Percentiles rank a stretch among this genome's conserved stretches.
phyloP scores from a whole-genome alignment of 2,329 filamentous ascomycete species.

The Penicillium griseofulvum region DNA sequence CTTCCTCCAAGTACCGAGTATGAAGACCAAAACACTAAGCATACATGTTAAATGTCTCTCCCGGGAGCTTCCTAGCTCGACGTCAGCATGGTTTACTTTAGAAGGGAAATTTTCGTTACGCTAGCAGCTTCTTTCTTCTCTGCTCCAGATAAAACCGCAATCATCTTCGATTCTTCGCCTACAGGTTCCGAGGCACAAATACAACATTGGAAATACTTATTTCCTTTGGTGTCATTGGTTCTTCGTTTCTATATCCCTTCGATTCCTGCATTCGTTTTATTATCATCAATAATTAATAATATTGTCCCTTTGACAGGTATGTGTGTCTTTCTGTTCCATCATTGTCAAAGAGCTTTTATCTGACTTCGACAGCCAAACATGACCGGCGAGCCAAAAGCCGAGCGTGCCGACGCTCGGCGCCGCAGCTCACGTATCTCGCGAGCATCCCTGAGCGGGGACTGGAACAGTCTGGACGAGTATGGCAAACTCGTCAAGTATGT shows the following conservation, averaged over 20 bases:
- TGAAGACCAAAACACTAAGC: neutral
- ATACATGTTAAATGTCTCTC: neutral
- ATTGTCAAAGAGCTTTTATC: neutral
- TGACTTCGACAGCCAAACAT: conserved; percentile 13
- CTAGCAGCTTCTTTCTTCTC: neutral
- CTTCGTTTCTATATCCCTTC: neutral
- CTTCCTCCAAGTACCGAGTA: neutral
- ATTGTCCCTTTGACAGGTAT: neutral
- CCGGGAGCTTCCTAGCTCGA: conserved; percentile 24
- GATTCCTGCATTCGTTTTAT: neutral
- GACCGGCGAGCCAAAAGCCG: conserved; percentile 18
- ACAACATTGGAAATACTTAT: neutral
- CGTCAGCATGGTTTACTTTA: conserved; percentile 35
- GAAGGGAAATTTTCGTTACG: neutral
- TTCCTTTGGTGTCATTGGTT: neutral
- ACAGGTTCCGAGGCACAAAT: neutral
- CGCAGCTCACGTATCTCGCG: conserved; percentile 38
- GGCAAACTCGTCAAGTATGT: conserved; percentile 66
- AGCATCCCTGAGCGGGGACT: conserved; percentile 35
- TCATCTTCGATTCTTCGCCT: neutral
- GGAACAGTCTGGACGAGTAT: conserved; percentile 57
- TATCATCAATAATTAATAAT: neutral
- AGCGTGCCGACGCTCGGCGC: conserved; percentile 23
- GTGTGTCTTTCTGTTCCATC: neutral
- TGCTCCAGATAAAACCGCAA: neutral